These are phyloP conservation scores for Sophora flavescens DNA, from an alignment of 306 rosid species.

Conservation along the genomic window DNA sequence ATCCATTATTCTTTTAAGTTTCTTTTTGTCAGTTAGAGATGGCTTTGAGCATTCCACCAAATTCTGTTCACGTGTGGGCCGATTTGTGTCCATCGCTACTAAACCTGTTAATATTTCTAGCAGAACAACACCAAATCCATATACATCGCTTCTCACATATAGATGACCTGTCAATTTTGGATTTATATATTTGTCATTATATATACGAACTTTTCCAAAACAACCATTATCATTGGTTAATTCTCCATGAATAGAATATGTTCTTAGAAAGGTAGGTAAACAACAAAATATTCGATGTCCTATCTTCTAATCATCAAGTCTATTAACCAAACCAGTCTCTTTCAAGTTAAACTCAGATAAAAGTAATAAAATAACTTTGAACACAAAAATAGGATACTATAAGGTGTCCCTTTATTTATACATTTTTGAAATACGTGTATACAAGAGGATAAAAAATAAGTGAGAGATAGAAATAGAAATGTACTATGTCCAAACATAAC, in stretches of 20 bases:
- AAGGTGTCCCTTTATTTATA: no score
- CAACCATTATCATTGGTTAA: background rate
- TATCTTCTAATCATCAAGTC: no score
- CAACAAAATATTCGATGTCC: no score
- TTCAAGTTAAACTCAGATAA: no score
- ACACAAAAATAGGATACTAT: no score
- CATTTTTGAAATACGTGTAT: no score
- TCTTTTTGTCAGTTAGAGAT: conserved; percentile 54
- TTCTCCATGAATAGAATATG: conserved; percentile 9
- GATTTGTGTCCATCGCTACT: conserved; percentile 58
- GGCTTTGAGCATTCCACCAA: conserved; percentile 60
- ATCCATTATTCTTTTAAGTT: conserved; percentile 63
- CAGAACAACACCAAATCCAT: conserved; percentile 88
- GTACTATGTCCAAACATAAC: no score
- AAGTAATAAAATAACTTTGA: no score
- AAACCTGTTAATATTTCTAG: conserved; percentile 78
- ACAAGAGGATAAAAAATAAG: no score
- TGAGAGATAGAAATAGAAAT: no score
- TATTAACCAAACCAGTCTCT: no score
- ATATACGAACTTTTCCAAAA: background rate
- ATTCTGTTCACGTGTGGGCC: conserved; percentile 44
- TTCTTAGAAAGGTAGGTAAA: no score
- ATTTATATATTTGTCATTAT: background rate
- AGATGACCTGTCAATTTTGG: conserved; percentile 67
- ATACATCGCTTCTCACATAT: conserved; percentile 85